These are phyloP conservation scores for Tricholomella constricta DNA, from an alignment of 768 basidiomycete genomes.

Conservation along the genomic window DNA sequence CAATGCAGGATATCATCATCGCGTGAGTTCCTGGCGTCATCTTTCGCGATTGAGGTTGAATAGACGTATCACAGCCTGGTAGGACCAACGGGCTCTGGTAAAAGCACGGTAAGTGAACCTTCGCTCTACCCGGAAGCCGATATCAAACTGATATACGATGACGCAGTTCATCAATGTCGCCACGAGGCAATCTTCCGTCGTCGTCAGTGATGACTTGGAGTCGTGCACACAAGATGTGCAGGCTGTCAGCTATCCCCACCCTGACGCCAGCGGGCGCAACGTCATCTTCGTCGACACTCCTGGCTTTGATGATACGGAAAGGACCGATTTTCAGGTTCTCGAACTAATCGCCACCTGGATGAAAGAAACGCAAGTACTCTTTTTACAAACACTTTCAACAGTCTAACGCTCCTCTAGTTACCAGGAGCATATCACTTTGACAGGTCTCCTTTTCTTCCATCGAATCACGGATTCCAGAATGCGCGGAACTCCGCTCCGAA, in stretches of 20 bases:
- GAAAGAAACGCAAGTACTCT: slow-evolving; percentile 21
- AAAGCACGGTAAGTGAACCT: slow-evolving; percentile 30
- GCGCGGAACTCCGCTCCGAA: slow-evolving; percentile 42
- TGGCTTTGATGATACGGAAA: slow-evolving; percentile 28
- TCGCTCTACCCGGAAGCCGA: too few relatives aligned
- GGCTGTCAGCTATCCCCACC: slow-evolving; percentile 19
- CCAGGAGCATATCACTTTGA: slow-evolving; percentile 26
- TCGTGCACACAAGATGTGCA: slow-evolving; percentile 25
- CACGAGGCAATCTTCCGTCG: slow-evolving; percentile 2
- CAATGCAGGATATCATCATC: slow-evolving; percentile 18
- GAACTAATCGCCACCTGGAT: slow-evolving; percentile 26
- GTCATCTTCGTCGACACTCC: slow-evolving; percentile 30
- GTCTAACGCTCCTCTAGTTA: slow-evolving; percentile 19
- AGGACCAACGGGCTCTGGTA: slow-evolving; percentile 31
- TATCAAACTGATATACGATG: neutral
- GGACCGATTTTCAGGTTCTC: slow-evolving; percentile 26
- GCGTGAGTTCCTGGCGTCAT: slow-evolving; percentile 20
- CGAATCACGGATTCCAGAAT: slow-evolving; percentile 42
- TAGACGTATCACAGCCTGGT: slow-evolving; percentile 27
- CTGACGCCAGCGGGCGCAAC: slow-evolving; percentile 16
- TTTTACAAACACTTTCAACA: neutral
- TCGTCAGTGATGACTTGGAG: slow-evolving; percentile 19
- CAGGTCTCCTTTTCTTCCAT: slow-evolving; percentile 48
- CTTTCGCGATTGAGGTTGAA: too few relatives aligned
- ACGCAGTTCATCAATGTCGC: slow-evolving; percentile 27